Conservation (phyloP, 2,329 filamentous ascomycete genomes). For the Cercospora sp. region DNA sequence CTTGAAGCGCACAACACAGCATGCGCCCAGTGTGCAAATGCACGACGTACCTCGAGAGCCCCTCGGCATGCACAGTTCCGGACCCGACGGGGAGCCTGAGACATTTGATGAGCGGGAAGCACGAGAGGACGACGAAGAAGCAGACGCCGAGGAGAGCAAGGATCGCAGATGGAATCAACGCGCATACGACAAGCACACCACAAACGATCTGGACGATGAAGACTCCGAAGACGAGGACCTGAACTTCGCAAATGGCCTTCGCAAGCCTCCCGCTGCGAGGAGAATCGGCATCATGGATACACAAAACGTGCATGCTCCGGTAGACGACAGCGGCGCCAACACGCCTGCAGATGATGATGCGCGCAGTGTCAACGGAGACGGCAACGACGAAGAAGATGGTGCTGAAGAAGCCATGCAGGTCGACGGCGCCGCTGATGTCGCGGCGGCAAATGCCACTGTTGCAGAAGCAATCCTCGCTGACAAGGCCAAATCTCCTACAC, state of each 20-base stretch:
- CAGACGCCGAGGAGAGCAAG: constrained; percentile 83
- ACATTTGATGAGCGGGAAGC: constrained; percentile 64
- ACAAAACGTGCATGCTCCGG: constrained; percentile 56
- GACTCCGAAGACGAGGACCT: constrained; percentile 90
- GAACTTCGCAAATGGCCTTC: constrained; percentile 69
- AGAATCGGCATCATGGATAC: constrained; percentile 63
- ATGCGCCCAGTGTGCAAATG: constrained; percentile 63
- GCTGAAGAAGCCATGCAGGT: constrained; percentile 29
- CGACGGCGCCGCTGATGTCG: constrained; percentile 28
- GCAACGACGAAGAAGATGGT: constrained; percentile 18
- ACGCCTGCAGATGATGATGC: constrained; percentile 35
- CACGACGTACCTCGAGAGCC: constrained; percentile 62
- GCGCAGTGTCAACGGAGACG: constrained; percentile 36
- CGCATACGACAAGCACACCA: constrained; percentile 75
- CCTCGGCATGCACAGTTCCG: constrained; percentile 49
- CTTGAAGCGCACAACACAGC: constrained; percentile 62
- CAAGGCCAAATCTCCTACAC: constrained; percentile 30
- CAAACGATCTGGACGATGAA: constrained; percentile 67
- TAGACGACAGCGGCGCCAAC: constrained; percentile 55
- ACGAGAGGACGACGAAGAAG: constrained; percentile 67
- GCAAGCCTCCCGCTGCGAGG: constrained; percentile 51
- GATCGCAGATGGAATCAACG: constrained; percentile 80
- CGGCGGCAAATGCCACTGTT: constrained; percentile 29
- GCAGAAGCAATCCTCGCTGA: constrained; percentile 29
- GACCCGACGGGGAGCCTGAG: constrained; percentile 41